Evolutionary conservation across 2,329 filamentous ascomycete species (phyloP).

Genomic region (Paraphoma chrysanthemicola): DNA sequence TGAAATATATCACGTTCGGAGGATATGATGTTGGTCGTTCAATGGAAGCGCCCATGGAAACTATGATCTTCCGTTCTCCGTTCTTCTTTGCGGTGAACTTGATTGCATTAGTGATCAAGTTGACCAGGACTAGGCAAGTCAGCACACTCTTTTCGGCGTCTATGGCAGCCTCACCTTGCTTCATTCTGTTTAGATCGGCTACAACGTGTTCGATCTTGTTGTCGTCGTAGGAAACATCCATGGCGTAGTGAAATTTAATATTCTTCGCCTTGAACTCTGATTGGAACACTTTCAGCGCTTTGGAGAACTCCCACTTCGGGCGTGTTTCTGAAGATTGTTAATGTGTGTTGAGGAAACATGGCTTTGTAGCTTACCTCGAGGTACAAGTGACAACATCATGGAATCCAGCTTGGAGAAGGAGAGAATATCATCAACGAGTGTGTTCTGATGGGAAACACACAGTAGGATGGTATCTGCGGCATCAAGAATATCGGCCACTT

Average conservation of each 20-base stretch:
- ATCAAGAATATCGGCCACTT: constrained; percentile 41
- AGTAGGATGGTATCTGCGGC: constrained; percentile 51
- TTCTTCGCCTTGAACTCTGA: constrained; percentile 48
- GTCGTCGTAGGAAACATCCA: constrained; percentile 51
- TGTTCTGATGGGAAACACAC: constrained; percentile 54
- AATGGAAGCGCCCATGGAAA: constrained; percentile 50
- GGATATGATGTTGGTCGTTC: constrained; percentile 51
- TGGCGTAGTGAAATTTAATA: constrained; percentile 47
- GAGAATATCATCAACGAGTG: constrained; percentile 56
- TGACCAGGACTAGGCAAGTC: constrained; percentile 45
- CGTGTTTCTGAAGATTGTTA: constrained; percentile 29
- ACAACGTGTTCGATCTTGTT: constrained; percentile 48
- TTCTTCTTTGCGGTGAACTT: constrained; percentile 55
- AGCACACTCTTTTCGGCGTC: neutral
- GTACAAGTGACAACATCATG: constrained; percentile 51
- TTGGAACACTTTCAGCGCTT: constrained; percentile 49
- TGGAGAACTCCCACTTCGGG: constrained; percentile 48
- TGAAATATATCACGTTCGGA: constrained; percentile 54
- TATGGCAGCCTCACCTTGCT: constrained; percentile 32
- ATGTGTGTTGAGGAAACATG: neutral
- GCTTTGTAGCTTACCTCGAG: constrained; percentile 27
- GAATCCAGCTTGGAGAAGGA: constrained; percentile 57
- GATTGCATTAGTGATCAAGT: constrained; percentile 55
- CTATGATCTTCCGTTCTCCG: constrained; percentile 47
- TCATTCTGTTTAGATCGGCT: constrained; percentile 47